Conservation (phyloP, 192 early-diverging fungal species). For the Nowakowskiella sp. region DNA sequence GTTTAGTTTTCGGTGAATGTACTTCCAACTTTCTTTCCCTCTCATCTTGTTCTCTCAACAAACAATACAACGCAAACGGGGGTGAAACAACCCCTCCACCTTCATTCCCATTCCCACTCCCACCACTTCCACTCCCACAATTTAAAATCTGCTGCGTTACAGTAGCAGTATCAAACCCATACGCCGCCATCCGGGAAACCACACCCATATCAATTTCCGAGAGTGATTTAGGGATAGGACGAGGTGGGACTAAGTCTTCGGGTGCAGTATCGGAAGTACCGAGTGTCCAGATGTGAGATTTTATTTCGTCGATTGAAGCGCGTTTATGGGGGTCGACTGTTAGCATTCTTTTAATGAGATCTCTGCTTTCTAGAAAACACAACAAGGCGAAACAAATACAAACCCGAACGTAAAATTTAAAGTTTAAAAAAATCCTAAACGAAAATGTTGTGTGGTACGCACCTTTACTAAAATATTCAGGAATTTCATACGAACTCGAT, state of each 20-base stretch:
- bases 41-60: slow-evolving; percentile 30
- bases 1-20: background rate
- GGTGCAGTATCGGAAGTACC: slow-evolving; percentile 10
- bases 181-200: slow-evolving; percentile 35
- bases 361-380: slow-evolving; percentile 11
- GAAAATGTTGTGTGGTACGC: background rate
- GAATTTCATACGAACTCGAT: slow-evolving; percentile 10
- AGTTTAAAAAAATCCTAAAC: background rate
- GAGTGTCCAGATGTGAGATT: slow-evolving; percentile 12
- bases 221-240: slow-evolving; percentile 15
- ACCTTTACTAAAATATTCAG: slow-evolving; percentile 14
- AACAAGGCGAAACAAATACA: too few relatives aligned
- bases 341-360: slow-evolving; percentile 14
- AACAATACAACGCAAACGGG: slow-evolving; percentile 35
- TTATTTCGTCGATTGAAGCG: slow-evolving; percentile 16
- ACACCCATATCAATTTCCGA: too few relatives aligned
- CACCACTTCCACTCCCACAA: too few relatives aligned
- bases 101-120: too few relatives aligned
- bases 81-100: too few relatives aligned
- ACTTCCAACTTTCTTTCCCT: slow-evolving; percentile 13
- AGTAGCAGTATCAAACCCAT: slow-evolving; percentile 26
- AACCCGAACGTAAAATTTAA: too few relatives aligned
- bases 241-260: slow-evolving; percentile 22
- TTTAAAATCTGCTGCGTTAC: slow-evolving; percentile 13
- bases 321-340: slow-evolving; percentile 12